Base-by-base conservation (phyloP, 371 early-diverging fungal genomes). In the Syncephalastrum monosporum region DNA sequence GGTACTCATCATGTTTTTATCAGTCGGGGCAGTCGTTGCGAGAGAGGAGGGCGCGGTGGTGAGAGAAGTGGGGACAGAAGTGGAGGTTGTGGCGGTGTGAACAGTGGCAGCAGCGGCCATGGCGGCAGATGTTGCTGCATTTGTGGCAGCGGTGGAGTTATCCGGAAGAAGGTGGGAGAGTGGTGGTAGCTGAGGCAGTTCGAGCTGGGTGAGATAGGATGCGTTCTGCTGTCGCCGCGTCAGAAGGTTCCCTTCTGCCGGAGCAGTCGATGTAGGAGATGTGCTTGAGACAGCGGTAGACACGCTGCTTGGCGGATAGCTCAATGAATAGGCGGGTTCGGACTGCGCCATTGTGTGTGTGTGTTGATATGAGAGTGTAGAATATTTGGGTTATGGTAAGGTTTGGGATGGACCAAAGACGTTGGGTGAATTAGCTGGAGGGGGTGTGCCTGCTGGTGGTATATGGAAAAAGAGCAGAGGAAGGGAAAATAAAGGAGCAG, bases 141-240 rank as follows among this genome's bases (percentile, higher is more conserved):
- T 51, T n/a, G 44, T 50, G 27, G 46, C 38, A 49, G 17, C n/a
- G 42, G 21, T 24, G 4, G 5, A 16, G 15, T 49, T 46, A 21
- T 48, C 42, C 25, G 55, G 42, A 19, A 75, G 52, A 8, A 75
- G 45, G 43, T 71, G 64, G 15, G 72, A 69, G 17, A 72, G 60
- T 10, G 72, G 65, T 24, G 76, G 72, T 43, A 71, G 46, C 17
- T 61, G 67, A 33, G 71, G 71, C 53, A 72, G 47, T 42, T 68
- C 67, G 4, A 75, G 50, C 45, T 59, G 69, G 24, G 71, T 69
- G 5, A 75, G 25, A 53, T 62, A 75, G 8, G 63, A 57, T 16
- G 64, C 58, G 10, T 41, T 60, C 46, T 75, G 75, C 43, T 75
- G 69, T 55, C 75, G 57, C 57, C 72, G 69, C 47, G 67, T 63